Percentiles rank a stretch among this genome's conserved stretches.
Conservation (phyloP, 1,284 basidiomycete species). For the Melampsora americana region DNA sequence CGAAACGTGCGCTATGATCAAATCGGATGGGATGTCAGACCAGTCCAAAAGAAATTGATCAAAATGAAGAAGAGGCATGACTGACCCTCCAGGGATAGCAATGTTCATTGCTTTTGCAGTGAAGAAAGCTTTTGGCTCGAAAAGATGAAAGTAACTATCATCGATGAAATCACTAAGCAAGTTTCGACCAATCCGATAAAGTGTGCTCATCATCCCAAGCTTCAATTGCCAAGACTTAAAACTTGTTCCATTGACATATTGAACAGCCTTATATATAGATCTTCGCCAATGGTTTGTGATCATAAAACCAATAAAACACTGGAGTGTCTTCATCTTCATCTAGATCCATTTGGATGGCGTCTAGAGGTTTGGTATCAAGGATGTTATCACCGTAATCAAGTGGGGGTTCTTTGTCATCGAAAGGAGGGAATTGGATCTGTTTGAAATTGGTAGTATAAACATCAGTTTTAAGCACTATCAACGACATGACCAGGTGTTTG, state of each 20-base stretch:
- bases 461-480: too few relatives aligned
- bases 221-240: too few relatives aligned
- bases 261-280: conserved; percentile 60
- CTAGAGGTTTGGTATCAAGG: conserved; percentile 92
- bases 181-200: conserved; percentile 89
- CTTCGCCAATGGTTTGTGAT: conserved; percentile 88
- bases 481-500: too few relatives aligned
- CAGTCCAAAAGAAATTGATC: background rate
- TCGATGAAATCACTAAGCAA: conserved; percentile 81
- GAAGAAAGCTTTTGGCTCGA: conserved; percentile 97
- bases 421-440: too few relatives aligned
- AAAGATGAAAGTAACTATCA: conserved; percentile 74
- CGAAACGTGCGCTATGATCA: too few relatives aligned
- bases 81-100: too few relatives aligned
- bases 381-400: conserved; percentile 98
- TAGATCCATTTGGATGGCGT: conserved; percentile 94
- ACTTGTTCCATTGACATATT: too few relatives aligned
- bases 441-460: too few relatives aligned
- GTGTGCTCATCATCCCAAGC: too few relatives aligned
- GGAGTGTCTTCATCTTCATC: conserved; percentile 89
- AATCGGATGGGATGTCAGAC: conserved; percentile 46
- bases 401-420: conserved; percentile 98
- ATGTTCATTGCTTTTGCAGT: too few relatives aligned
- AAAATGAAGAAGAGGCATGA: conserved; percentile 69
- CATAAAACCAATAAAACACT: conserved; percentile 99